phyloP scores from a whole-genome alignment of 345 rosid species.

The Salix koriyanagi region DNA sequence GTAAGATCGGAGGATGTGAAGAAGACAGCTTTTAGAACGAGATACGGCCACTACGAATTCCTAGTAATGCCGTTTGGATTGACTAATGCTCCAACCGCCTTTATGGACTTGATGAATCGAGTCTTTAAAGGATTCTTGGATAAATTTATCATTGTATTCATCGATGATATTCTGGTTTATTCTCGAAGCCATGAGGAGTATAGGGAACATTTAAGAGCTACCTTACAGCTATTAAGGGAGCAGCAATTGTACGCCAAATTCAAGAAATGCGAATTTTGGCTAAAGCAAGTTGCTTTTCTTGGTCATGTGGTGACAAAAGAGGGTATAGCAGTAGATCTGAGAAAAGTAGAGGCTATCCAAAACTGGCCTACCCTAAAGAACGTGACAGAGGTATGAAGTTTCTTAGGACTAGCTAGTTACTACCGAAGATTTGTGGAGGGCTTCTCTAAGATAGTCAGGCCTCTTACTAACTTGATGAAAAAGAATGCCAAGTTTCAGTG shows the following conservation, averaged over 20 bases:
- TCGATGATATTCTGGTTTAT: constrained; percentile 1
- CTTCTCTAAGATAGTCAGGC: too few species aligned
- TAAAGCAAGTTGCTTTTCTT: neutral
- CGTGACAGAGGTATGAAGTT: too few species aligned
- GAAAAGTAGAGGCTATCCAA: too few species aligned
- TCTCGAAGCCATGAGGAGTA: neutral
- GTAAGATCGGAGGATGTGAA: neutral
- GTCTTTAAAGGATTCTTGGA: neutral
- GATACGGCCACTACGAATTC: constrained; percentile 1
- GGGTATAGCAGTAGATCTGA: too few species aligned
- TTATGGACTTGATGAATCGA: constrained; percentile 2
- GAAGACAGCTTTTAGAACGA: neutral
- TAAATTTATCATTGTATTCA: neutral
- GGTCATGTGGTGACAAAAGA: too few species aligned
- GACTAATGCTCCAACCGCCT: neutral
- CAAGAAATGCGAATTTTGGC: neutral
- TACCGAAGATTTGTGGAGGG: too few species aligned
- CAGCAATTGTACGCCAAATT: neutral
- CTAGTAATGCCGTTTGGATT: neutral
- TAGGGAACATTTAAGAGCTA: neutral
- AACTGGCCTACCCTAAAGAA: too few species aligned
- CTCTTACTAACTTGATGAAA: too few species aligned
- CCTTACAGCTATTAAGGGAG: neutral
- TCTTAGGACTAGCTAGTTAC: too few species aligned
- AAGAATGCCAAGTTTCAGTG: too few species aligned